A percentile compares a stretch with the other conserved stretches of the same genome.
Conservation (phyloP, 495 filamentous ascomycete species). For the Annulohypoxylon moriforme region DNA sequence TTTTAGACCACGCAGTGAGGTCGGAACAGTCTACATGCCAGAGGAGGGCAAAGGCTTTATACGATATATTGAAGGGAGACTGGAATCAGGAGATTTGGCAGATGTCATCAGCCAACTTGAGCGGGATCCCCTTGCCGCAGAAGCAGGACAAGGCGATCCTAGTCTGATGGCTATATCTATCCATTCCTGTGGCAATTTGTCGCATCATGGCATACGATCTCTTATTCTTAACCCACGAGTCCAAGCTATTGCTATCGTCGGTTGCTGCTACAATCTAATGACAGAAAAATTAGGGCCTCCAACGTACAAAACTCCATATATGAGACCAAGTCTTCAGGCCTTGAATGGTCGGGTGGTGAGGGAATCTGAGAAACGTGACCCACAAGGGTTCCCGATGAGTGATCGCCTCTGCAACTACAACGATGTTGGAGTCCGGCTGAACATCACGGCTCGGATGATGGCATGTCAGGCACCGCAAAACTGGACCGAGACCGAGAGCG, state of each 20-base stretch:
- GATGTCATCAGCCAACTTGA: slow-evolving; percentile 62
- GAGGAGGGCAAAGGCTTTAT: slow-evolving; percentile 72
- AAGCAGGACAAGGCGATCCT: slow-evolving; percentile 50
- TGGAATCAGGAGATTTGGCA: slow-evolving; percentile 70
- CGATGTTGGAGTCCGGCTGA: slow-evolving; percentile 77
- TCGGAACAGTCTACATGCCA: slow-evolving; percentile 58
- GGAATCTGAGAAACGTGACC: slow-evolving; percentile 73
- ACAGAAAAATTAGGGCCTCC: slow-evolving; percentile 90
- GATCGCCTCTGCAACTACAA: slow-evolving; percentile 71
- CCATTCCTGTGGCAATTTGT: slow-evolving; percentile 95
- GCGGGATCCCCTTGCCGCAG: slow-evolving; percentile 43
- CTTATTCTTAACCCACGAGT: slow-evolving; percentile 84
- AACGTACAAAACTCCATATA: slow-evolving; percentile 78
- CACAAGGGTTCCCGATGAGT: slow-evolving; percentile 94
- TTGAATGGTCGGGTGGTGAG: slow-evolving; percentile 60
- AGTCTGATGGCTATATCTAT: slow-evolving; percentile 90
- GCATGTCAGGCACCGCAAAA: slow-evolving; percentile 93
- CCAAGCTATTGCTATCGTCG: slow-evolving; percentile 89
- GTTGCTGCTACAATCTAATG: slow-evolving; percentile 97
- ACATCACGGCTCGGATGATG: slow-evolving; percentile 98
- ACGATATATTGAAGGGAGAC: slow-evolving; percentile 70
- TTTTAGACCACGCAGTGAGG: slow-evolving; percentile 59
- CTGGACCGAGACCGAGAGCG: slow-evolving; percentile 84
- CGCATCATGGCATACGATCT: slow-evolving; percentile 93
- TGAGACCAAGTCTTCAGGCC: slow-evolving; percentile 71